These are phyloP conservation scores for Coniochaeta prunicola DNA, from an alignment of 2,329 filamentous ascomycete species.

Conservation along the genomic window DNA sequence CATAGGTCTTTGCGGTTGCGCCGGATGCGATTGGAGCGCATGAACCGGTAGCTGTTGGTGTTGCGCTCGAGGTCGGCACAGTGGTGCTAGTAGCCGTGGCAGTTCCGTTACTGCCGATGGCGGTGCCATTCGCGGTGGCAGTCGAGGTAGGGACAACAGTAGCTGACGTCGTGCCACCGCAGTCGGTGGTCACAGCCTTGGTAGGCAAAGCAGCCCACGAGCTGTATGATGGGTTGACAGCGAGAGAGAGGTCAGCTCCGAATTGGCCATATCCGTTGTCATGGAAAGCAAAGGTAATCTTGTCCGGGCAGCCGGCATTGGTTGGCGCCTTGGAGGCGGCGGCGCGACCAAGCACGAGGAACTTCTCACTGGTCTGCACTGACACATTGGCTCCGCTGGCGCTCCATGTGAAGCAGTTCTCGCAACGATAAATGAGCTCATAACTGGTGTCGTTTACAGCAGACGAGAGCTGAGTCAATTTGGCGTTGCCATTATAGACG, in stretches of 20 bases:
- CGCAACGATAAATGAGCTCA: slow-evolving; percentile 58
- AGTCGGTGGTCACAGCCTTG: slow-evolving; percentile 18
- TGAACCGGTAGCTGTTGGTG: slow-evolving; percentile 10
- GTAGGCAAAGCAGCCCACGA: slow-evolving; percentile 37
- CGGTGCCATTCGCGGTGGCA: slow-evolving; percentile 27
- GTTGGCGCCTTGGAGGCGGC: slow-evolving; percentile 36
- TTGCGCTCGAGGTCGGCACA: slow-evolving; percentile 7
- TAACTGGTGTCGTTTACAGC: slow-evolving; percentile 51
- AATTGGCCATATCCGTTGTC: slow-evolving; percentile 47
- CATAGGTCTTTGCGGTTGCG: slow-evolving; percentile 30
- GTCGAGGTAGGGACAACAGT: background rate
- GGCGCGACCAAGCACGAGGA: slow-evolving; percentile 48
- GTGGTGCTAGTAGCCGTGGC: slow-evolving; percentile 4
- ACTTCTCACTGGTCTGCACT: slow-evolving; percentile 34
- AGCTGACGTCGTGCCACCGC: slow-evolving; percentile 1
- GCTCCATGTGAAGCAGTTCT: slow-evolving; percentile 48
- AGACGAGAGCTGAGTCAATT: slow-evolving; percentile 52
- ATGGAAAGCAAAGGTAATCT: slow-evolving; percentile 43
- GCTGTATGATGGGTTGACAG: slow-evolving; percentile 31
- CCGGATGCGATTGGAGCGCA: background rate
- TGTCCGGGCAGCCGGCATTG: slow-evolving; percentile 33
- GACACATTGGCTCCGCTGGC: slow-evolving; percentile 36
- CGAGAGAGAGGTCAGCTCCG: slow-evolving; percentile 31
- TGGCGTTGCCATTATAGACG: slow-evolving; percentile 54
- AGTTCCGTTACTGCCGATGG: background rate